Base-by-base conservation (phyloP, 805 yeast genomes). In the Candida ponderosae region DNA sequence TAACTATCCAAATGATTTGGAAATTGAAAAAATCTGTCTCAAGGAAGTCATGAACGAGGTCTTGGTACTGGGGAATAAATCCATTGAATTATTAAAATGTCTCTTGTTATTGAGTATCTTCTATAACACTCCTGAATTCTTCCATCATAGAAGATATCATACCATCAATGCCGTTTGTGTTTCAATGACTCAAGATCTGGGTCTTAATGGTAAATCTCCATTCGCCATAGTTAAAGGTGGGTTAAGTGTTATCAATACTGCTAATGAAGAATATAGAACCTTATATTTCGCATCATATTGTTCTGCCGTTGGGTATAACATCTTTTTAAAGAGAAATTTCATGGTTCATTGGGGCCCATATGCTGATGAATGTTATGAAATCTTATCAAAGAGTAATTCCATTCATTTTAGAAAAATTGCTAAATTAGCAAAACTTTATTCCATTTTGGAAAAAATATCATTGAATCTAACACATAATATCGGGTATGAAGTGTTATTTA, bases 61-160 rank as follows among this genome's bases (percentile, higher is more conserved):
- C 10, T 58, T 87, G 58, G 68, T 81, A 8, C 65, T 72, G 19
- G 95, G 96, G 16, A 68, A 74, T 38, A 88, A 85, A 59, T 70
- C 79, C 6, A 58, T 78, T 15, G 89, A 85, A 53, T 57, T 85
- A 28, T 61, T 87, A 29, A 79, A 80, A 53, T 62, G 79, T 16
- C 60, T 83, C 35, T 52, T 82, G 16, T 50, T 84, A 6, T 62
- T 82, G 36, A 71, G 82, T 19, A 57, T 80, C 21, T 88, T 95
- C 95, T 87, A 86, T 53, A 84, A 82, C 45, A 74, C 85, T 4
- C 84, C 95, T 0, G 96, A 86, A 56, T 64, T 84, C 47, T 83
- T 84, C 45, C 83, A 79, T 44, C 83, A 82, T 47, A 74, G 94
- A 40, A 73, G 94, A 34, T 79, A 80, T 45, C 93, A 84, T 53